Conservation (phyloP, 257 asterid species). For the Jasminum sambac region DNA sequence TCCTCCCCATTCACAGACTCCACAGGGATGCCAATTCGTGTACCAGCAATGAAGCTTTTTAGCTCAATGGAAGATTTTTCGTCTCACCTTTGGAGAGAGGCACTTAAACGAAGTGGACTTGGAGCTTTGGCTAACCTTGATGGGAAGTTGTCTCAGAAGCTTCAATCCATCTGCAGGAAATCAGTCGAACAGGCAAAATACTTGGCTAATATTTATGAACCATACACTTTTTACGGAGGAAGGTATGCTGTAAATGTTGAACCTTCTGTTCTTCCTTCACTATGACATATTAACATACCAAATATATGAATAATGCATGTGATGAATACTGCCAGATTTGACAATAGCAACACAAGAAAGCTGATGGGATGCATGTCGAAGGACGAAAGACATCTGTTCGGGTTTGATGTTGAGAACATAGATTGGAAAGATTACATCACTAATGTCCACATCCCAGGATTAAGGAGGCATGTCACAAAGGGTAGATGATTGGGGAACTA, state of each 20-base stretch:
- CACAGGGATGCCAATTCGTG: slow-evolving; percentile 62
- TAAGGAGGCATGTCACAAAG: slow-evolving; percentile 93
- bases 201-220: slow-evolving; percentile 78
- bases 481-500: slow-evolving; percentile 65
- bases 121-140: slow-evolving; percentile 53
- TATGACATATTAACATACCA: neutral
- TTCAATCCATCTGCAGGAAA: slow-evolving; percentile 66
- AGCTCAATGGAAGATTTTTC: slow-evolving; percentile 86
- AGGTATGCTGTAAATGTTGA: slow-evolving; percentile 44
- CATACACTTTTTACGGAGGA: slow-evolving; percentile 88
- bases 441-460: slow-evolving; percentile 87
- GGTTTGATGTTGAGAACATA: slow-evolving; percentile 77
- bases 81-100: slow-evolving; percentile 75
- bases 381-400: slow-evolving; percentile 72
- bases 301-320: neutral
- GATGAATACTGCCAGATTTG: slow-evolving; percentile 59
- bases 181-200: slow-evolving; percentile 83
- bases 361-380: slow-evolving; percentile 74
- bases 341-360: slow-evolving; percentile 77
- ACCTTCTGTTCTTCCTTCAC: neutral
- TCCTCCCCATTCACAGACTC: slow-evolving; percentile 69
- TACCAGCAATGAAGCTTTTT: slow-evolving; percentile 75
- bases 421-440: slow-evolving; percentile 90
- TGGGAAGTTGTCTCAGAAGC: slow-evolving; percentile 55
- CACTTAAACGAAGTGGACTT: slow-evolving; percentile 51